These are phyloP conservation scores for Fusarium sp. DNA, from an alignment of 2,329 filamentous ascomycete genomes.

Conservation along the genomic window DNA sequence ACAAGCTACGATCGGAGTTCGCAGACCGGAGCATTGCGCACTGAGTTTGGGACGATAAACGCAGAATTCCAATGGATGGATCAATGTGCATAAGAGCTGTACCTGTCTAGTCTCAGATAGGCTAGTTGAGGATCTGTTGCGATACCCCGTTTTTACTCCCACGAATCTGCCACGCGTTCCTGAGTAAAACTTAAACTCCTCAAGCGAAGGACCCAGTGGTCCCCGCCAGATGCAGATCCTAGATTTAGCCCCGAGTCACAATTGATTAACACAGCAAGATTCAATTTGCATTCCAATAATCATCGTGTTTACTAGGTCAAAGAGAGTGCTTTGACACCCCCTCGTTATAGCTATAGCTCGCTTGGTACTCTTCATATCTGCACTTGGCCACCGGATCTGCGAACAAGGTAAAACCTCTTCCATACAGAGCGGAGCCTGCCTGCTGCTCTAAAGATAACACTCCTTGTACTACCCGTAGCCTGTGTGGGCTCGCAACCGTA, in stretches of 20 bases:
- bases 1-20: background rate
- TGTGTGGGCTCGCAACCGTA: constrained; percentile 19
- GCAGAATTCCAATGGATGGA: background rate
- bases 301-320: constrained; percentile 41
- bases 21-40: background rate
- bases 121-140: constrained; percentile 23
- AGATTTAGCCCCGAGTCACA: constrained; percentile 12
- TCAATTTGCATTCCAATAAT: constrained; percentile 44
- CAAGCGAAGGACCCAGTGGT: constrained; percentile 2
- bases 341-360: constrained; percentile 36
- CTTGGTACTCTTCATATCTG: constrained; percentile 35
- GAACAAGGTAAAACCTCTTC: constrained; percentile 20
- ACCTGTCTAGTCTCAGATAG: constrained; percentile 7
- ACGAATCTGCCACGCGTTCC: constrained; percentile 32
- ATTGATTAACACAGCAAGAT: background rate
- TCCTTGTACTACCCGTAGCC: constrained; percentile 3
- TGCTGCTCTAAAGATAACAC: constrained; percentile 17
- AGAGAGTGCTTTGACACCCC: constrained; percentile 28
- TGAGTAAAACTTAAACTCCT: constrained; percentile 20
- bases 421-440: constrained; percentile 22
- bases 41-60: background rate
- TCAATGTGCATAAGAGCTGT: background rate
- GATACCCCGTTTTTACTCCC: constrained; percentile 28
- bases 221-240: constrained; percentile 14
- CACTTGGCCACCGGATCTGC: constrained; percentile 28